Evolutionary conservation across 1,284 basidiomycete species (phyloP), one percentile per base, ranked within the genome.

Genomic region (Heterobasidion annosum): DNA sequence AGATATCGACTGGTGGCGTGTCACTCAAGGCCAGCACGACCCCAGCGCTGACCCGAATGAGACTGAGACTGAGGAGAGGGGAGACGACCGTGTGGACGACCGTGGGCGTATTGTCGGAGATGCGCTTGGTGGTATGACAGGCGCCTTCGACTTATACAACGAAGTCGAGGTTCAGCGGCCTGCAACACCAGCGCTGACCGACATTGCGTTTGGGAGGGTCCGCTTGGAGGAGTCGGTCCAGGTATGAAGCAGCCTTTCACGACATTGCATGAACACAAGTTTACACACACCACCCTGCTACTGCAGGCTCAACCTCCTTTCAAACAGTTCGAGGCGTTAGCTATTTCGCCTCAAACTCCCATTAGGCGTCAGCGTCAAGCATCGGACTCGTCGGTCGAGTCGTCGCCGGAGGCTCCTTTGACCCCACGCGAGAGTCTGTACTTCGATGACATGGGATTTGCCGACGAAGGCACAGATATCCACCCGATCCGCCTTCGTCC

Each of bases 1-100:
- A 43, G 87, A 90, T 71, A 83, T 90, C 62, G 86, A 88, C 66
- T 90, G 88, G 88, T 90, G 88, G 88, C 78, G 75, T 61, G 85
- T 90, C 59, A 70, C 77, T 59, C 83, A 82, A 56, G 82, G 84
- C 57, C 87, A 90, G 68, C 74, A 73, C 66, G 76, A 80, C 63
- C 62, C 67, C 10, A 43, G 48, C 34, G 40, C 35, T 16, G 52
- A 42, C 34, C 13, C 44, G 8, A 51, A 53, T 34, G 59, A 56
- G 45, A 53, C 54, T 34, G 59, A 56, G 45, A 53, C 54, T 16
- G 57, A 35, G 33, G 58, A 56, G 25, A 51, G 32, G 43, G 54
- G 34, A 34, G 53, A 51, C 48, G 53, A 25, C 50, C 44, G 42
- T 34, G 53, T 16, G 15, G 34, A 33, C 8, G 18, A 40, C 15